Conservation (phyloP, 2,329 filamentous ascomycete genomes). For the Cryphonectria radicalis region DNA sequence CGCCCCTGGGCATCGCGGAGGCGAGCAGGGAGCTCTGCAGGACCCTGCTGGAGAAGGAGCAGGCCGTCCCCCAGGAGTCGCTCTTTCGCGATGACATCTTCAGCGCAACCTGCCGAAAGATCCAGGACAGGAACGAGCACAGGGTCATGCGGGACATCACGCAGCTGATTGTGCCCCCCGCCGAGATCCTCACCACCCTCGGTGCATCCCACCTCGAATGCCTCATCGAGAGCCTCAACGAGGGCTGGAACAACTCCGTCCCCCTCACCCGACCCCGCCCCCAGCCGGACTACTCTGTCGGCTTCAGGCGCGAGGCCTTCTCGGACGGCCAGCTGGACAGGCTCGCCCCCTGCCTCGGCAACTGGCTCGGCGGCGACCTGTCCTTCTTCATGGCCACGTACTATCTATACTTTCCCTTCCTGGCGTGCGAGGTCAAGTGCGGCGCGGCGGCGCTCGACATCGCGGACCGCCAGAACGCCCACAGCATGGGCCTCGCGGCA, state of each 20-base stretch:
- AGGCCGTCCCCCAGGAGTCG: slow-evolving; percentile 25
- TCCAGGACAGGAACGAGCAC: neutral
- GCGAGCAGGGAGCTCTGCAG: slow-evolving; percentile 39
- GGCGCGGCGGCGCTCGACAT: too few species aligned
- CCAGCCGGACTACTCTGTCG: slow-evolving; percentile 46
- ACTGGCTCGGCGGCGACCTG: neutral
- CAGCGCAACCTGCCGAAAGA: neutral
- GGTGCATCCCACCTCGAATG: slow-evolving; percentile 35
- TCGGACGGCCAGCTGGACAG: neutral
- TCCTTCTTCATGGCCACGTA: neutral
- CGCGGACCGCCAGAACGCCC: too few species aligned
- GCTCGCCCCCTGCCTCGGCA: neutral
- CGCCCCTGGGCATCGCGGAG: slow-evolving; percentile 37
- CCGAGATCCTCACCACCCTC: slow-evolving; percentile 24
- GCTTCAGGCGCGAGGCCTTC: slow-evolving; percentile 44
- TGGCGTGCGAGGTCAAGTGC: too few species aligned
- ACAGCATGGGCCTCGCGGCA: too few species aligned
- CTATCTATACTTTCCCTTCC: slow-evolving; percentile 40
- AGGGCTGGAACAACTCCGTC: slow-evolving; percentile 47
- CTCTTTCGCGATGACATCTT: slow-evolving; percentile 38
- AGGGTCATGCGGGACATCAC: neutral
- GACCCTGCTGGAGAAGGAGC: slow-evolving; percentile 36
- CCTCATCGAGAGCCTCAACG: slow-evolving; percentile 47
- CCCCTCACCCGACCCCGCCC: slow-evolving; percentile 42
- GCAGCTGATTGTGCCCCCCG: neutral